Conservation (phyloP, 169 alveolate species). For the Eimeria maxima region DNA sequence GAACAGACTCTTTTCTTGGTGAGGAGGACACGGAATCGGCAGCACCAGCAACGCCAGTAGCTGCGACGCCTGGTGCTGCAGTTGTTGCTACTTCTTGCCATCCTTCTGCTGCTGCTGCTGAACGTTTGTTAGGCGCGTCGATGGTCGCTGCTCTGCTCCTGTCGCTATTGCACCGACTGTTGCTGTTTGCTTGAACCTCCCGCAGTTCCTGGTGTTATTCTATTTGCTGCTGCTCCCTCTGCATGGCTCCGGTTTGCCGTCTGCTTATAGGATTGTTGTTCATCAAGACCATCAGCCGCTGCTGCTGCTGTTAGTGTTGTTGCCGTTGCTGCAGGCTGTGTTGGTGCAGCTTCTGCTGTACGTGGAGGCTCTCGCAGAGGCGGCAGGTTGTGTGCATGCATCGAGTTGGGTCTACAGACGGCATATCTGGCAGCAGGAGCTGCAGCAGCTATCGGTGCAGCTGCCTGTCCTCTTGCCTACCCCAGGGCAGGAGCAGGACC, state of each 20-base stretch:
- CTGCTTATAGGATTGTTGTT: neutral
- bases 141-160: neutral
- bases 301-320: no score
- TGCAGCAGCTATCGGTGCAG: slow-evolving; percentile 75
- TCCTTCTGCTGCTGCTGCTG: neutral
- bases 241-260: neutral
- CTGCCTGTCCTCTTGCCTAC: slow-evolving; percentile 54
- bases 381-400: slow-evolving; percentile 53
- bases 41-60: neutral
- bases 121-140: neutral
- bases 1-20: slow-evolving; percentile 36
- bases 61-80: neutral
- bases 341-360: slow-evolving; percentile 65
- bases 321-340: neutral
- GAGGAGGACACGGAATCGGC: neutral
- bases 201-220: neutral
- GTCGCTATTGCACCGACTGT: neutral
- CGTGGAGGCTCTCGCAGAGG: slow-evolving; percentile 54
- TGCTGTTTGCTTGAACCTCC: neutral
- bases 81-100: neutral
- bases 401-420: slow-evolving; percentile 56
- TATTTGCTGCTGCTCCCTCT: slow-evolving; percentile 3
- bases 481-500: slow-evolving; percentile 54
- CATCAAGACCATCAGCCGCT: neutral
- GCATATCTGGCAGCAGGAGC: slow-evolving; percentile 41